A percentile compares a stretch with the other conserved stretches of the same genome.
These are phyloP conservation scores for Aspergillus thermomutatus DNA, from an alignment of 2,329 filamentous ascomycete genomes.

Conservation along the genomic window DNA sequence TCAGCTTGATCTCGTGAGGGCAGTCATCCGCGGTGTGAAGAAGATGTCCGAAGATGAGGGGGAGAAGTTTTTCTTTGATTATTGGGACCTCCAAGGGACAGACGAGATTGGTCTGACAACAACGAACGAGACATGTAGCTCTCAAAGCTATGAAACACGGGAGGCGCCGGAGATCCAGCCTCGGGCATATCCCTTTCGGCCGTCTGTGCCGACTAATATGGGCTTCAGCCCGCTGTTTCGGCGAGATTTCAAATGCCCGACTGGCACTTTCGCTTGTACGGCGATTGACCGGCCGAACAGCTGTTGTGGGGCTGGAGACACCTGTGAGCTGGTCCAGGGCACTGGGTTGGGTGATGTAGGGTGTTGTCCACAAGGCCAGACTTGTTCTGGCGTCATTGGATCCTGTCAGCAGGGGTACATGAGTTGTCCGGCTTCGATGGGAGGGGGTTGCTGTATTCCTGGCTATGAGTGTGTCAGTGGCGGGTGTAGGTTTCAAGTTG, in stretches of 20 bases:
- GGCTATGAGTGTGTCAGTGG: slow-evolving; percentile 56
- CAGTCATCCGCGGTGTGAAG: slow-evolving; percentile 26
- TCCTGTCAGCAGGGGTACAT: slow-evolving; percentile 52
- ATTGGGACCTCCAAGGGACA: slow-evolving; percentile 39
- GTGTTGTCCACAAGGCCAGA: slow-evolving; percentile 55
- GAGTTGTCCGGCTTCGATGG: slow-evolving; percentile 52
- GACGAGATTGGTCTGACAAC: slow-evolving; percentile 8
- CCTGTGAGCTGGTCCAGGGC: slow-evolving; percentile 53
- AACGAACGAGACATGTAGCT: not conserved
- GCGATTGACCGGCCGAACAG: slow-evolving; percentile 55
- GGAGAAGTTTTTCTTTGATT: slow-evolving; percentile 48
- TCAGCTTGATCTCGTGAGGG: not conserved
- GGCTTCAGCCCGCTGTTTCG: slow-evolving; percentile 9
- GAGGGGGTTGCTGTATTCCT: slow-evolving; percentile 61
- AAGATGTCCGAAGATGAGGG: slow-evolving; percentile 47
- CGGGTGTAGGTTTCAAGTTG: slow-evolving; percentile 48
- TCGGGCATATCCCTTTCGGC: slow-evolving; percentile 12
- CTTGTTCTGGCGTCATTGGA: slow-evolving; percentile 51
- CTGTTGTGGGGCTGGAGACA: slow-evolving; percentile 54
- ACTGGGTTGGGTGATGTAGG: slow-evolving; percentile 56
- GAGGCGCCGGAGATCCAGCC: slow-evolving; percentile 8
- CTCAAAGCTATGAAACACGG: not conserved
- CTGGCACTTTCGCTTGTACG: slow-evolving; percentile 52
- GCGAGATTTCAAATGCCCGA: slow-evolving; percentile 56
- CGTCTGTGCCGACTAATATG: not conserved